Evolutionary conservation across 2,329 filamentous ascomycete genomes (phyloP), one percentile per base, ranked within the genome.

Genomic region (Aspergillus quadrilineatus): DNA sequence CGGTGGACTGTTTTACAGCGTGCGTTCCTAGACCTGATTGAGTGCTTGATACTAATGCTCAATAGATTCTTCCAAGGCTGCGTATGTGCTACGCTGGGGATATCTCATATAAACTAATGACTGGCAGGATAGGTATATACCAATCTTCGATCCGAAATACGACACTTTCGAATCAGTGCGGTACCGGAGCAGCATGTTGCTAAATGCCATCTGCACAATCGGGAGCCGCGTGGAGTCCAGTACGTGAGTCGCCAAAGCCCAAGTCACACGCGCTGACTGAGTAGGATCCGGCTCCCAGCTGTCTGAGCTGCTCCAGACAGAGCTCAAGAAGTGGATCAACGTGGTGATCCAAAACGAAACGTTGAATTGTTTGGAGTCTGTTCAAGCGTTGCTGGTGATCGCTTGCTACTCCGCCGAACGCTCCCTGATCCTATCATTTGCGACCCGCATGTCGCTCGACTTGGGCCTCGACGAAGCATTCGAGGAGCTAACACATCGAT

Each of bases 321-420:
- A 79, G 45, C 70, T 77, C 4, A 77, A 77, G 56, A 69, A 72
- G 47, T 74, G 72, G 63, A 77, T 82, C 7, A 78, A 78, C 36
- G 66, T 78, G 0, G 73, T 80, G 2, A 75, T 80, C 14, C 70
- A 77, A 39, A 73, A 69, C 28, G 70, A 70, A 3, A 67, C 67
- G 2, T 56, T 74, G 1, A 73, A 73, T 10, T 73, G 69, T 6
- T 52, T 83, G 0, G 82, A 84, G 56, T 79, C 77, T 0, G 67
- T 84, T 0, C 81, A 84, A 55, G 80, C 81, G 3, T 69, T 84
- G 6, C 66, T 83, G 0, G 69, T 83, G 1, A 73, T 80, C 48
- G 80, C 80, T 0, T 80, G 79, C 53, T 84, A 83, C 58, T 78
- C 78, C 0, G 74, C 82, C 4, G 81, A 83, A 51, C 74, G 80